These are phyloP conservation scores for Boletus reticuloceps DNA, from an alignment of 768 basidiomycete genomes.

Conservation along the genomic window DNA sequence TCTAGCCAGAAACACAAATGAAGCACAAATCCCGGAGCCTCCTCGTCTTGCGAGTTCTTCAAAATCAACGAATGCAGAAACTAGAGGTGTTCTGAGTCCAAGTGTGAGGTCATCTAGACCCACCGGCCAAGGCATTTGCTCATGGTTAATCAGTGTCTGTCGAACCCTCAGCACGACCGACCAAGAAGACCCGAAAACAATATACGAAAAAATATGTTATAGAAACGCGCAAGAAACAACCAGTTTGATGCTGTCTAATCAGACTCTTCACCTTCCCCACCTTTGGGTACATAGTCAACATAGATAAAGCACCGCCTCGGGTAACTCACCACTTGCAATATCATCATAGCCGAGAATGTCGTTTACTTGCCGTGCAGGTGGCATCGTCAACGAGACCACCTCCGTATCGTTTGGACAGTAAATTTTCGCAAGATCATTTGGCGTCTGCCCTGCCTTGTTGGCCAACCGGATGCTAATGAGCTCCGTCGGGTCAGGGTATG, in stretches of 20 bases:
- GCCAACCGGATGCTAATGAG: constrained; percentile 19
- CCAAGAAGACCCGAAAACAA: not conserved
- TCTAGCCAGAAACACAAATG: too few species aligned
- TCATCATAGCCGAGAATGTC: constrained; percentile 12
- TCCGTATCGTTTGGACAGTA: constrained; percentile 16
- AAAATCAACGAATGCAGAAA: too few species aligned
- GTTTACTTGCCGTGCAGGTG: constrained; percentile 13
- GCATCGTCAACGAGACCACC: constrained; percentile 18
- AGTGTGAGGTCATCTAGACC: not conserved
- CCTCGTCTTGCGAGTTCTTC: too few species aligned
- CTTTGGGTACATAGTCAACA: constrained; percentile 5
- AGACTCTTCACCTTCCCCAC: not conserved
- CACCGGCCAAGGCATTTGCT: too few species aligned
- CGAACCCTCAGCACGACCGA: not conserved
- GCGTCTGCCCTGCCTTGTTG: constrained; percentile 29
- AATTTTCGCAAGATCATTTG: constrained; percentile 21
- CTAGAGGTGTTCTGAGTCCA: not conserved
- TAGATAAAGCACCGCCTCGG: not conserved
- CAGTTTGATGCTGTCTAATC: not conserved
- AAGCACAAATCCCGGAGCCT: too few species aligned
- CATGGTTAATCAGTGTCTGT: not conserved
- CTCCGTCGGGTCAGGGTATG: not conserved
- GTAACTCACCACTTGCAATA: constrained; percentile 18
- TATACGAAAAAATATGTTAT: not conserved
- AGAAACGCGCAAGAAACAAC: too few species aligned